phyloP scores from a whole-genome alignment of 345 rosid genomes.

The Eucalyptus polyanthemos region DNA sequence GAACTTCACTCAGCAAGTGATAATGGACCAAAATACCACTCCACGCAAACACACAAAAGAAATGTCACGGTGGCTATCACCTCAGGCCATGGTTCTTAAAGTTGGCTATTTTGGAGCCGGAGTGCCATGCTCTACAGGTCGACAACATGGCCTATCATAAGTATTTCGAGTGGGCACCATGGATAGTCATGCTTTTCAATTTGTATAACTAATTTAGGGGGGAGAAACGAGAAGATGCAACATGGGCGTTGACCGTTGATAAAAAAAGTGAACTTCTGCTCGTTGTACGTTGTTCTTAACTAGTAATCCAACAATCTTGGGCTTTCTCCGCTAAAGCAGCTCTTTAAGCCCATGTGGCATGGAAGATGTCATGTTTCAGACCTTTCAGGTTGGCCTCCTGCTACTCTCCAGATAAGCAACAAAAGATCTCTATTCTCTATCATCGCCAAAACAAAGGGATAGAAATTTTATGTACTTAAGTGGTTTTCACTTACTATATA shows the following conservation, averaged over 20 bases:
- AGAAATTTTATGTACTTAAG: background rate
- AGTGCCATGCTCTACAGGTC: accelerated
- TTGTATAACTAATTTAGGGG: background rate
- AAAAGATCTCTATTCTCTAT: background rate
- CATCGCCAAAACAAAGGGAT: too few species aligned
- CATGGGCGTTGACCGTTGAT: background rate
- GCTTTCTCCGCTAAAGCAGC: background rate
- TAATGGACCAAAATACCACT: too few species aligned
- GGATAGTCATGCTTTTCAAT: too few species aligned
- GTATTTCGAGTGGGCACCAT: background rate
- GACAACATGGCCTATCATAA: too few species aligned
- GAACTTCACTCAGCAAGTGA: background rate
- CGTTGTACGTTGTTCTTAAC: background rate
- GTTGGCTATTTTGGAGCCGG: too few species aligned
- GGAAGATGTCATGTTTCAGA: background rate
- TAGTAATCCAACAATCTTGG: background rate
- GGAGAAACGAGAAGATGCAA: background rate
- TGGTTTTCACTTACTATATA: background rate
- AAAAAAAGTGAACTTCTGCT: too few species aligned
- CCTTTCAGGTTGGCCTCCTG: background rate
- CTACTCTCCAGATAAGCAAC: background rate
- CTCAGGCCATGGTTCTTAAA: too few species aligned
- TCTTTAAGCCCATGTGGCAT: background rate
- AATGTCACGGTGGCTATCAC: background rate
- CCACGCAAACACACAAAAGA: background rate